Evolutionary conservation across 176 grass and related monocot species (phyloP).

Genomic region (Rhynchospora pubera): DNA sequence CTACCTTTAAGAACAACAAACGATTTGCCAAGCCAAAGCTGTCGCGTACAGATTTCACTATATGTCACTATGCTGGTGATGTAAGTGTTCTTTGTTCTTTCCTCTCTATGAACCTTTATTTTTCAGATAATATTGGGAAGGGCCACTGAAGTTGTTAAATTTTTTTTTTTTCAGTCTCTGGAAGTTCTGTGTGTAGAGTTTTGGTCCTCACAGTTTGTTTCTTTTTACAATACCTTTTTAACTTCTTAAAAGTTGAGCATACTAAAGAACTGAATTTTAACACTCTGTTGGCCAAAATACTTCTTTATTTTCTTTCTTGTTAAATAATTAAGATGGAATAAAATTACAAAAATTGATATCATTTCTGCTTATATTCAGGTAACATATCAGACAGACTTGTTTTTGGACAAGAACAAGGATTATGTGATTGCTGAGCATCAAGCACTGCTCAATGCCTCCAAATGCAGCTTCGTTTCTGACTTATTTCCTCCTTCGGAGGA

Average conservation of each 20-base stretch:
- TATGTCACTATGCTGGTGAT: conserved; percentile 95
- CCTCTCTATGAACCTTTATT: not conserved
- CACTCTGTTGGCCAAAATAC: not conserved
- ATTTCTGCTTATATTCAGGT: conserved; percentile 41
- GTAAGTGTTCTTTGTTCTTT: conserved; percentile 41
- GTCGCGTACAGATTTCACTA: conserved; percentile 85
- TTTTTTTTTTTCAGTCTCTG: not conserved
- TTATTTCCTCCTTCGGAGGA: conserved; percentile 69
- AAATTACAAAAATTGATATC: not conserved
- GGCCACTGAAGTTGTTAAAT: conserved; percentile 9
- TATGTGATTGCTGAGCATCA: conserved; percentile 99
- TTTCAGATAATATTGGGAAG: not conserved
- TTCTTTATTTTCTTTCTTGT: not conserved
- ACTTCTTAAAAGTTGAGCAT: not conserved
- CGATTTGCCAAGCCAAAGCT: conserved; percentile 91
- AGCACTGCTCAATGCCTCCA: conserved; percentile 66
- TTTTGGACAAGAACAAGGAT: conserved; percentile 99
- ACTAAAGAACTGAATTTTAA: not conserved
- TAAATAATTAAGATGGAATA: not conserved
- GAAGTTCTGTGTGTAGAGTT: not conserved
- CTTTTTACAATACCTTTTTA: not conserved
- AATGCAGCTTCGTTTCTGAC: conserved; percentile 65
- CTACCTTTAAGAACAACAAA: conserved; percentile 87
- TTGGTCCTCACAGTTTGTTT: not conserved
- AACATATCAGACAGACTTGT: conserved; percentile 90